Conservation (phyloP, 169 alveolate species). For the Eimeria acervulina region DNA sequence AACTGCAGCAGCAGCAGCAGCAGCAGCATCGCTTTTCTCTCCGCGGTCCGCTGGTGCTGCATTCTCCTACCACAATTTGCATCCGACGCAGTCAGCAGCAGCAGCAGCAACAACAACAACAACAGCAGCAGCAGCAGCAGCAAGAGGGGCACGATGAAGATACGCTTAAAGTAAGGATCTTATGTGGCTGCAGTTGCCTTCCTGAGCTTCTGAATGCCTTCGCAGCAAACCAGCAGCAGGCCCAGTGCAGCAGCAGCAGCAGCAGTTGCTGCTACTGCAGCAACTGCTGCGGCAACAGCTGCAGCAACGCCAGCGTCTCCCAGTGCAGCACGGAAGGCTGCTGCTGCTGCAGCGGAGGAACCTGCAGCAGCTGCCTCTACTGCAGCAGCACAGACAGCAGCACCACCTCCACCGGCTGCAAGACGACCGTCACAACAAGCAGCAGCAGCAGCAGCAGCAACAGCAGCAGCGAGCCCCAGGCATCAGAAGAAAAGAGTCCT, state of each 20-base stretch:
- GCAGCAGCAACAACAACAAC: constrained; percentile 19
- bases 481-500: background rate
- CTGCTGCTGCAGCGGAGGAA: constrained; percentile 13
- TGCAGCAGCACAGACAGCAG: no score
- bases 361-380: no score
- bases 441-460: no score
- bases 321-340: background rate
- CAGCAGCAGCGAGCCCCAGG: no score
- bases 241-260: background rate
- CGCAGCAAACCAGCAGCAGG: constrained; percentile 8
- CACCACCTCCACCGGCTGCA: no score
- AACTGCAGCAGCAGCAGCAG: constrained; percentile 18
- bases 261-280: constrained; percentile 1
- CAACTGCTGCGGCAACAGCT: no score
- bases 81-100: background rate
- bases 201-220: background rate
- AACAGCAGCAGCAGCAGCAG: constrained; percentile 33
- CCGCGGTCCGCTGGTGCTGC: background rate
- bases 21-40: background rate
- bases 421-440: no score
- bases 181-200: constrained; percentile 36
- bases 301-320: background rate
- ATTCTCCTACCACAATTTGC: background rate
- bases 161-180: background rate
- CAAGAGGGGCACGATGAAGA: background rate